A percentile compares a stretch with the other conserved stretches of the same genome.
These are phyloP conservation scores for Epipyxis sp. DNA, from an alignment of 108 stramenopile genomes.

Conservation along the genomic window DNA sequence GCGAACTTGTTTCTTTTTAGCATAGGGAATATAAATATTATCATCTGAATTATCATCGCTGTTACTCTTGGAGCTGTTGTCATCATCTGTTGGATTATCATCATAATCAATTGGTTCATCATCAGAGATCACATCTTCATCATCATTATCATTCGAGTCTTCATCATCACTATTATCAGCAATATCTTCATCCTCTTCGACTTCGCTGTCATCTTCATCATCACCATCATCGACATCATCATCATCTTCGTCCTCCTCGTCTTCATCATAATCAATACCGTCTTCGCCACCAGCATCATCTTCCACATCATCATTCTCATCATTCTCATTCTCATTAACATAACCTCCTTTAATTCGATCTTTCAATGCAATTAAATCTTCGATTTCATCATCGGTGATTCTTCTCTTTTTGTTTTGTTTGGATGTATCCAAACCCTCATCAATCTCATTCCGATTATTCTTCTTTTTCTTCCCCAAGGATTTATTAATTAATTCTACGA, in stretches of 20 bases:
- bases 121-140: slow-evolving; percentile 75
- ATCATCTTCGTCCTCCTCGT: not conserved
- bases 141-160: slow-evolving; percentile 68
- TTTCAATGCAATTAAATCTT: slow-evolving; percentile 64
- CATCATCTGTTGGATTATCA: not conserved
- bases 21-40: too few species aligned
- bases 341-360: too few species aligned
- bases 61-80: not conserved
- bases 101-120: slow-evolving; percentile 43
- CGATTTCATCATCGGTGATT: slow-evolving; percentile 16
- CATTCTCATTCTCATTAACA: too few species aligned
- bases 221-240: not conserved
- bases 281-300: too few species aligned
- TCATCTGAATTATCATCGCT: slow-evolving; percentile 3
- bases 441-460: not conserved
- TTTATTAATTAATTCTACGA: too few species aligned
- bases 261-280: not conserved
- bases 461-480: too few species aligned
- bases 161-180: slow-evolving; percentile 48
- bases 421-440: slow-evolving; percentile 7
- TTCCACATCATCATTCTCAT: too few species aligned
- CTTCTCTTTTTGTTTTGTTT: not conserved
- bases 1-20: too few species aligned
- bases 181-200: not conserved
- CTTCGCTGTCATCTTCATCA: not conserved